Base-by-base conservation (phyloP, 192 early-diverging fungal genomes). In the Coemansia sp. region DNA sequence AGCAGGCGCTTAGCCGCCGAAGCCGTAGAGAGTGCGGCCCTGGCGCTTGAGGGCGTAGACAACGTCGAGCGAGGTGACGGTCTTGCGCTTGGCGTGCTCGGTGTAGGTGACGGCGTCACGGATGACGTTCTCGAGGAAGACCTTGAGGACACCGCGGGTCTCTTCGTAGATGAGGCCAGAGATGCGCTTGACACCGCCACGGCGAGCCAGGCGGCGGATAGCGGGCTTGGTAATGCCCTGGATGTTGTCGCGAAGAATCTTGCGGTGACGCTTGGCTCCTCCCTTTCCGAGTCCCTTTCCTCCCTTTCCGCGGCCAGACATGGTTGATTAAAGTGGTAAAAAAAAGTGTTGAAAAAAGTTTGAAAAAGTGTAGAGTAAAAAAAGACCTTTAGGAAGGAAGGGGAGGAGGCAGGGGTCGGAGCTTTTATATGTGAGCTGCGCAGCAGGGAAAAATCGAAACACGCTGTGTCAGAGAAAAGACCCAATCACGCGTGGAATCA, bases 151-250 rank as follows among this genome's bases (percentile, higher is more conserved):
- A 65, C 86, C 87, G 75, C 95, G 93, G 81, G 95, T 98, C 84
- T 98, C 95, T 78, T 98, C 95, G 86, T 98, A 98, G 83, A 98
- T 98, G 66, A 98, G 93, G 60, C 95, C 95, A 53, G 93, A 95
- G 87, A 98, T 98, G 91, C 95, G 93, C 92, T 98, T 98, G 87
- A 98, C 95, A 89, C 95, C 95, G 66, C 95, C 95, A 92, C 95
- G 92, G 81, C 95, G 93, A 22, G 95, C 95, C 61, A 98, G 94
- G 92, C 95, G 95, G 82, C 93, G 93, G 76, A 97, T 97, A 58
- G 95, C 95, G 50, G 95, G 95, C 87, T 97, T 97, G 77, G 95
- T 97, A 81, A 97, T 97, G 65, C 94, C 91, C 83, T 86, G 78
- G 67, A 85, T 74, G 46, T 98, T 98, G 75, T 98, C 96, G 73